phyloP scores from a whole-genome alignment of 1,284 basidiomycete species.

The Pseudozyma thailandica region DNA sequence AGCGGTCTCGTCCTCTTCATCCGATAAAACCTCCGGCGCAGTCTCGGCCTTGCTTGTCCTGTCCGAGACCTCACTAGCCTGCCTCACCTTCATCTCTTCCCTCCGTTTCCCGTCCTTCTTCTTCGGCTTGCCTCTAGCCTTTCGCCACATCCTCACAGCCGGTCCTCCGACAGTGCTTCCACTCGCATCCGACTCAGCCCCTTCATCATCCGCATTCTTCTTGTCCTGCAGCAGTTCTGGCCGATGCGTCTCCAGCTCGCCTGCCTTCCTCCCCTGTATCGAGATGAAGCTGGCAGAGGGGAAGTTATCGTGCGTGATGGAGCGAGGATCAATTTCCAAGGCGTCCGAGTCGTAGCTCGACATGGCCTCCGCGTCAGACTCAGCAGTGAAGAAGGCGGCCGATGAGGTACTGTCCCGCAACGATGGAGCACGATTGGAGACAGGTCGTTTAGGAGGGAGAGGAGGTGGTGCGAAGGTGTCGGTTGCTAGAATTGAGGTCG shows the following conservation, averaged over 20 bases:
- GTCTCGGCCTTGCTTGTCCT: constrained; percentile 44
- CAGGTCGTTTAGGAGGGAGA: constrained; percentile 37
- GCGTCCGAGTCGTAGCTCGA: constrained; percentile 38
- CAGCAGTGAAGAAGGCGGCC: constrained; percentile 50
- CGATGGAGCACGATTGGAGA: constrained; percentile 11
- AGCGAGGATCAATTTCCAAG: constrained; percentile 14
- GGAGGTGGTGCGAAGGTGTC: constrained; percentile 59
- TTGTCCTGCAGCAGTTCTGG: constrained; percentile 48
- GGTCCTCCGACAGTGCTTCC: constrained; percentile 56
- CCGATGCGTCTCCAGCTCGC: constrained; percentile 36
- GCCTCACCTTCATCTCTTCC: constrained; percentile 3
- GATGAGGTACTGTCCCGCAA: constrained; percentile 28
- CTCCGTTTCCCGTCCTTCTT: constrained; percentile 16
- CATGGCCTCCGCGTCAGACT: constrained; percentile 31
- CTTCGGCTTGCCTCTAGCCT: constrained; percentile 44
- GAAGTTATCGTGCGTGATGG: constrained; percentile 21
- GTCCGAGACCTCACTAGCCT: constrained; percentile 24
- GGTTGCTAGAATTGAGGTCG: constrained; percentile 28
- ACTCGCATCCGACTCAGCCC: constrained; percentile 35
- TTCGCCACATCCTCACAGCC: constrained; percentile 49
- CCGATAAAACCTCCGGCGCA: constrained; percentile 22
- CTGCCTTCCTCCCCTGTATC: constrained; percentile 1
- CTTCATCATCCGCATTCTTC: constrained; percentile 18
- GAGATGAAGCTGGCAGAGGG: constrained; percentile 20
- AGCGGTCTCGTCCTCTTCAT: constrained; percentile 2